Percentiles rank a stretch among this genome's conserved stretches.
Evolutionary conservation across 2,329 filamentous ascomycete genomes (phyloP).

Genomic region (Colletotrichum sp.): DNA sequence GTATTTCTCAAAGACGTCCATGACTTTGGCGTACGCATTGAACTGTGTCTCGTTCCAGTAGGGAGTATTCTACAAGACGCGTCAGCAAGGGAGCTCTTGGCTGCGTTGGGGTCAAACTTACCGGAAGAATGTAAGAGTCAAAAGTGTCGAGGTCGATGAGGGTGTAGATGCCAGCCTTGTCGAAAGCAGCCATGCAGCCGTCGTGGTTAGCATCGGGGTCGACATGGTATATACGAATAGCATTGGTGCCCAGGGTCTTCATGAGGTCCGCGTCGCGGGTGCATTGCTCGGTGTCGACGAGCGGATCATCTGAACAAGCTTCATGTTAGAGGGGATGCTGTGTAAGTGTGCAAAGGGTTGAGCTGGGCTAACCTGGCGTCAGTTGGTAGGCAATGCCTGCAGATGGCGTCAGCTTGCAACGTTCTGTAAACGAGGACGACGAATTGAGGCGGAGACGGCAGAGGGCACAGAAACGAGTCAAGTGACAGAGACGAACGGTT

Average conservation of each 20-base stretch:
- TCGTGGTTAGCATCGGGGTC: constrained; percentile 74
- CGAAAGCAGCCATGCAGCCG: constrained; percentile 82
- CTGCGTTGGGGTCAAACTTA: constrained; percentile 34
- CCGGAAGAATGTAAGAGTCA: constrained; percentile 69
- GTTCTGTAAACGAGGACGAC: background rate
- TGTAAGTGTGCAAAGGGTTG: background rate
- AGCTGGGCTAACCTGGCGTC: constrained; percentile 38
- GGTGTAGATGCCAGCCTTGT: constrained; percentile 81
- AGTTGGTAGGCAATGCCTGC: constrained; percentile 77
- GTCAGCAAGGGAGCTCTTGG: background rate
- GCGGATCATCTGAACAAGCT: constrained; percentile 65
- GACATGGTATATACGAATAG: constrained; percentile 89
- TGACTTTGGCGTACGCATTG: constrained; percentile 70
- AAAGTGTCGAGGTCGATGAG: constrained; percentile 85
- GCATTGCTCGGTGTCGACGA: constrained; percentile 79
- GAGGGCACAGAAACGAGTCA: background rate
- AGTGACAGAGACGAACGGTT: background rate
- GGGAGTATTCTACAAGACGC: constrained; percentile 54
- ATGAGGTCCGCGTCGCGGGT: constrained; percentile 77
- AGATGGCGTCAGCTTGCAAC: constrained; percentile 1
- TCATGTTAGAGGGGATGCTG: constrained; percentile 2
- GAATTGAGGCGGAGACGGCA: background rate
- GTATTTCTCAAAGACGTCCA: constrained; percentile 79
- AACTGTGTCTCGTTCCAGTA: constrained; percentile 78
- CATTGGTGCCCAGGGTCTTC: constrained; percentile 80